Evolutionary conservation across 345 rosid species (phyloP).

Genomic region (Boechera divaricarpa): DNA sequence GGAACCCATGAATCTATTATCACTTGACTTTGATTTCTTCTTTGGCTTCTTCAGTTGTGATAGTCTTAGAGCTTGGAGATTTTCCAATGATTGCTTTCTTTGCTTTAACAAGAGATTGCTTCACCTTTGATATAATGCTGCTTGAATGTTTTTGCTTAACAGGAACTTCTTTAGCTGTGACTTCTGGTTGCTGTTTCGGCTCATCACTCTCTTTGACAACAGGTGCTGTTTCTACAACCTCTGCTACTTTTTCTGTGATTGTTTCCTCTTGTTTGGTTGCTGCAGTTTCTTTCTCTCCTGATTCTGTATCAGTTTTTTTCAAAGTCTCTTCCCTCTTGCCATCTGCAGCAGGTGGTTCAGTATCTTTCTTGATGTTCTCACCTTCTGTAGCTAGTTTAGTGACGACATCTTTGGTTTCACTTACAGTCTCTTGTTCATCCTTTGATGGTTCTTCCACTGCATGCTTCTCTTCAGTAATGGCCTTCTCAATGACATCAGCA

Average conservation of each 20-base stretch:
- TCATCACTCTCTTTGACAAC: constrained; percentile 47
- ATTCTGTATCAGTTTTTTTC: constrained; percentile 35
- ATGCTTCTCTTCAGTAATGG: constrained; percentile 35
- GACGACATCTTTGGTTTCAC: constrained; percentile 10
- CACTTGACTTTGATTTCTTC: constrained; percentile 58
- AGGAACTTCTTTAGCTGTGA: constrained; percentile 50
- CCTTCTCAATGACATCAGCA: constrained; percentile 33
- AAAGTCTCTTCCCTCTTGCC: constrained; percentile 31
- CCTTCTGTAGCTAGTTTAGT: constrained; percentile 30
- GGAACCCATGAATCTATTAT: constrained; percentile 17
- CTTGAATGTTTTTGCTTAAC: constrained; percentile 64
- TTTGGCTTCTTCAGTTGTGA: constrained; percentile 51
- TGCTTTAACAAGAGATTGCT: constrained; percentile 76
- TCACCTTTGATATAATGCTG: constrained; percentile 75
- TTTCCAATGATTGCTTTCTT: constrained; percentile 81
- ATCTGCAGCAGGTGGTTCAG: constrained; percentile 21
- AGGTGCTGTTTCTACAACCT: constrained; percentile 38
- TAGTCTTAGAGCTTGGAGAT: constrained; percentile 73
- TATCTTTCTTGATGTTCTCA: constrained; percentile 30
- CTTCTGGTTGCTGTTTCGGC: constrained; percentile 49
- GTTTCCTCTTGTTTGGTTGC: constrained; percentile 35
- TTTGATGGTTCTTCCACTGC: constrained; percentile 38
- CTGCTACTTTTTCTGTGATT: constrained; percentile 36
- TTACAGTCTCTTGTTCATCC: constrained; percentile 24
- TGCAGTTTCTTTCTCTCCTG: constrained; percentile 29